These are phyloP conservation scores for Tetrahymena thermophila DNA, from an alignment of 73 alveolate genomes.

Conservation along the genomic window DNA sequence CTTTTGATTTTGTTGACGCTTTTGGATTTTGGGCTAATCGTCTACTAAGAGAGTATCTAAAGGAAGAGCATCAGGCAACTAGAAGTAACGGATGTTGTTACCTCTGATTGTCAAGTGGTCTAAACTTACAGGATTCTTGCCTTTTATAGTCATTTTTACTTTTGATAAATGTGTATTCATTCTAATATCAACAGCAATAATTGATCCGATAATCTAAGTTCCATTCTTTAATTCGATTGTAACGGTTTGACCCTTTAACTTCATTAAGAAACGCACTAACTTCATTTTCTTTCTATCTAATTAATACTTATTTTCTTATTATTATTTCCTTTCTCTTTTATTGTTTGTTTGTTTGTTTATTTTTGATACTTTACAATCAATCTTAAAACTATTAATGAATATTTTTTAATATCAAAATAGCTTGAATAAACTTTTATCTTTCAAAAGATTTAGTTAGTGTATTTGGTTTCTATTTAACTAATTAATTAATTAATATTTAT, in stretches of 20 bases:
- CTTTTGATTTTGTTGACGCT: not conserved
- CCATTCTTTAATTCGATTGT: conserved; percentile 98
- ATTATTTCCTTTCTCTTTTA: not conserved
- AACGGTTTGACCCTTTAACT: conserved; percentile 93
- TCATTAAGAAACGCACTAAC: conserved; percentile 92
- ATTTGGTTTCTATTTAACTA: too few relatives aligned
- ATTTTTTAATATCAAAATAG: not conserved
- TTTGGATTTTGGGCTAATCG: conserved; percentile 7
- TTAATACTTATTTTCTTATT: not conserved
- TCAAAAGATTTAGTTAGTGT: not conserved
- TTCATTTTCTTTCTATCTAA: conserved; percentile 57
- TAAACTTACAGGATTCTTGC: conserved; percentile 88
- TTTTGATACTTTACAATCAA: not conserved
- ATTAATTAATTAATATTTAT: not conserved
- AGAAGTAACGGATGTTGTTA: conserved; percentile 88
- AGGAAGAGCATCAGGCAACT: conserved; percentile 75
- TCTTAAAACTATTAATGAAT: not conserved
- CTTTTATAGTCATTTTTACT: conserved; percentile 93
- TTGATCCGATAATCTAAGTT: conserved; percentile 91
- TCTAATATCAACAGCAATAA: conserved; percentile 95
- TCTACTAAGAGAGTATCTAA: conserved; percentile 40
- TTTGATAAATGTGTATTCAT: conserved; percentile 92
- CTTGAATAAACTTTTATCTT: not conserved
- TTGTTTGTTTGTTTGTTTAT: not conserved
- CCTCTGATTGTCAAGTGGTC: conserved; percentile 96